These are phyloP conservation scores for Penicillium nordicum DNA, from an alignment of 2,329 filamentous ascomycete species.

Conservation along the genomic window DNA sequence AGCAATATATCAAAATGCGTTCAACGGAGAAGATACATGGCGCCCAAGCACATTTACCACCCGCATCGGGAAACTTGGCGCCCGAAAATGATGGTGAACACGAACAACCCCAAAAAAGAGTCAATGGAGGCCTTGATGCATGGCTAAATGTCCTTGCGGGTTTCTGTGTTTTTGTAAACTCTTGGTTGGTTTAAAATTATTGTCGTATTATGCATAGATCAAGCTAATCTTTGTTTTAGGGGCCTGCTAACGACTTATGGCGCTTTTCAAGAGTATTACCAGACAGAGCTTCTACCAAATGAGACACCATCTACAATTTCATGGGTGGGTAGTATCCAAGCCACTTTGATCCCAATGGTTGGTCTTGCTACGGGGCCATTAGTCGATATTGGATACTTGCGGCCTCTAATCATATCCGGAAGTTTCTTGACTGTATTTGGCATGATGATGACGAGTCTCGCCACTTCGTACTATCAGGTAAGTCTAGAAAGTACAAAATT, in stretches of 20 bases:
- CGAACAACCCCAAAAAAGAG: constrained; percentile 8
- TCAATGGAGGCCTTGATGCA: constrained; percentile 28
- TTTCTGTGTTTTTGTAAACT: constrained; percentile 35
- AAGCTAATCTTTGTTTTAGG: constrained; percentile 17
- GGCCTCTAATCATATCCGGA: constrained; percentile 40
- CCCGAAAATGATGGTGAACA: neutral
- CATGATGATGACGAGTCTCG: constrained; percentile 32
- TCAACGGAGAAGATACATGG: constrained; percentile 8
- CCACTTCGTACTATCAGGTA: constrained; percentile 30
- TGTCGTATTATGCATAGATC: neutral
- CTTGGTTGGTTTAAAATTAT: constrained; percentile 23
- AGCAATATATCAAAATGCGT: neutral
- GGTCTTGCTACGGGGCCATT: constrained; percentile 50
- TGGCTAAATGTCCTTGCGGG: constrained; percentile 31
- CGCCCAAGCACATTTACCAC: neutral
- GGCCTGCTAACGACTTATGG: constrained; percentile 49
- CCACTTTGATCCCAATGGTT: constrained; percentile 47
- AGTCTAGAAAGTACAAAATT: neutral
- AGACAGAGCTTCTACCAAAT: constrained; percentile 33
- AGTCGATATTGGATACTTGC: constrained; percentile 48
- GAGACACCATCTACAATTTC: constrained; percentile 45
- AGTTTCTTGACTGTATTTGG: constrained; percentile 38
- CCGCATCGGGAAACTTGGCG: neutral
- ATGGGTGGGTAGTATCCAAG: constrained; percentile 49
- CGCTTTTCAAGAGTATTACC: constrained; percentile 50